Conservation (phyloP, 768 basidiomycete genomes). For the Russula ochroleuca region DNA sequence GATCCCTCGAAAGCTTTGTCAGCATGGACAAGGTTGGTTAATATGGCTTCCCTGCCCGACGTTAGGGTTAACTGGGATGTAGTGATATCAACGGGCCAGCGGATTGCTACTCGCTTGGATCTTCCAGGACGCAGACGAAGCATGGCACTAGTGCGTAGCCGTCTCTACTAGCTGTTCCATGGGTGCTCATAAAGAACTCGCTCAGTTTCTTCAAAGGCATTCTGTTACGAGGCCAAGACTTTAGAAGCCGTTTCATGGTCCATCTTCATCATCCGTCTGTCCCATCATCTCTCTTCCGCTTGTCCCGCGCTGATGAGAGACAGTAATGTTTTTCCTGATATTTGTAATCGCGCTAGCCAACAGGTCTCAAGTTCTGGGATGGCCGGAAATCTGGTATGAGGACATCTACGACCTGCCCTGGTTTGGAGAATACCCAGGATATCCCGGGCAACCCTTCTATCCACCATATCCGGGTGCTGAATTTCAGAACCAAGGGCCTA, state of each 20-base stretch:
- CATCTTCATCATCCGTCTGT: constrained; percentile 52
- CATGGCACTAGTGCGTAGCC: constrained; percentile 48
- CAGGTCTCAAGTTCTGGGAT: constrained; percentile 52
- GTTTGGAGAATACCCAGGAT: constrained; percentile 70
- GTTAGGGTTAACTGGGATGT: background rate
- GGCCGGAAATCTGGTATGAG: constrained; percentile 52
- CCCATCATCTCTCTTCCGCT: constrained; percentile 8
- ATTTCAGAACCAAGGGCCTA: background rate
- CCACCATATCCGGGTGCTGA: background rate
- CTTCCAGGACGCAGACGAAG: constrained; percentile 44
- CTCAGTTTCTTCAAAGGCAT: constrained; percentile 52
- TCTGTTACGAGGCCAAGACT: constrained; percentile 77
- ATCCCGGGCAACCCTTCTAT: constrained; percentile 30
- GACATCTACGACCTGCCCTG: constrained; percentile 65
- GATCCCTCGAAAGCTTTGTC: constrained; percentile 52
- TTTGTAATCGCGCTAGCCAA: constrained; percentile 48
- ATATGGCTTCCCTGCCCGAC: constrained; percentile 4
- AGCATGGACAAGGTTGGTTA: constrained; percentile 43
- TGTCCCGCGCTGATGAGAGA: constrained; percentile 12
- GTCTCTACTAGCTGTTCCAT: background rate
- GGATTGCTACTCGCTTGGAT: constrained; percentile 54
- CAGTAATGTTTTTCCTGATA: constrained; percentile 46
- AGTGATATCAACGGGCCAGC: constrained; percentile 67
- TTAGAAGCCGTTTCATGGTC: constrained; percentile 78
- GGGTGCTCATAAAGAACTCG: constrained; percentile 16